phyloP scores from a whole-genome alignment of 164 flowering plant species.

The Stephania japonica region DNA sequence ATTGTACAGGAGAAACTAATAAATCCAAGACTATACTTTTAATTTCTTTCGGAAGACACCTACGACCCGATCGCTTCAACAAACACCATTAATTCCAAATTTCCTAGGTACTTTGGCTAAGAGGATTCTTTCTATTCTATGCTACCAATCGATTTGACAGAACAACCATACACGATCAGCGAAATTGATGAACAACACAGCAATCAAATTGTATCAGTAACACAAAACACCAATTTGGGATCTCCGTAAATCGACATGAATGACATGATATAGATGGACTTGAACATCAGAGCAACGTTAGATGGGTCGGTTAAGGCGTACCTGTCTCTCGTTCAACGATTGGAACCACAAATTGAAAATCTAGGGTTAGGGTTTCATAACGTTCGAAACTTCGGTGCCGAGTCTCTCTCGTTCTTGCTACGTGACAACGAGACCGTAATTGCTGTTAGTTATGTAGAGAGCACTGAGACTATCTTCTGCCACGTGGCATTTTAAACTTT shows the following conservation, averaged over 20 bases:
- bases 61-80: background rate
- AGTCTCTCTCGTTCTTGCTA: too few relatives aligned
- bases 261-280: background rate
- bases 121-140: background rate
- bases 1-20: background rate
- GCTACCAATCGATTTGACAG: background rate
- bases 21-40: background rate
- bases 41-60: background rate
- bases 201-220: background rate
- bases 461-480: too few relatives aligned
- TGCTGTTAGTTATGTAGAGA: too few relatives aligned
- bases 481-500: too few relatives aligned
- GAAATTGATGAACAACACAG: background rate
- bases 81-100: background rate
- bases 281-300: background rate
- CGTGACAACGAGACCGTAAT: too few relatives aligned
- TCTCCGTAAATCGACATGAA: background rate
- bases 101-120: background rate
- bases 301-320: background rate
- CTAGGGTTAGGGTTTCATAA: background rate
- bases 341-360: too few relatives aligned
- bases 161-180: background rate
- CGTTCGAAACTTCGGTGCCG: too few relatives aligned
- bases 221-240: background rate
- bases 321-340: background rate